These are phyloP conservation scores for Xylariaceae sp. DNA, from an alignment of 2,329 filamentous ascomycete species.

Conservation along the genomic window DNA sequence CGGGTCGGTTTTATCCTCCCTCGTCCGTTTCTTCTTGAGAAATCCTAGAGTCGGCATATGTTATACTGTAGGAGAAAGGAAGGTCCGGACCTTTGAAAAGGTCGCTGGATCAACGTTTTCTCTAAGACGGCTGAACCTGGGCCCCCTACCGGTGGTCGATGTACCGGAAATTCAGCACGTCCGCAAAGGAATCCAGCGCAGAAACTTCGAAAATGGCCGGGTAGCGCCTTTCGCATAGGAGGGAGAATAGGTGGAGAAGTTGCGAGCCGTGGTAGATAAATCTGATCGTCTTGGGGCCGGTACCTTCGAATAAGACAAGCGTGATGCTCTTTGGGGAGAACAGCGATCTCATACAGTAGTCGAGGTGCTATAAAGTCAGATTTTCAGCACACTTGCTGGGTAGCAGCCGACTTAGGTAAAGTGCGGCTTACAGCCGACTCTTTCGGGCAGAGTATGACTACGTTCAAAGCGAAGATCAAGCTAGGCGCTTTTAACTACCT, in stretches of 20 bases:
- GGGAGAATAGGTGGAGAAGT: background rate
- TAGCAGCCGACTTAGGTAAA: conserved; percentile 9
- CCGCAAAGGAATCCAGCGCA: background rate
- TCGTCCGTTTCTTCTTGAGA: conserved; percentile 98
- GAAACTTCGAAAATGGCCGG: background rate
- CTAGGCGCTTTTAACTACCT: conserved; percentile 20
- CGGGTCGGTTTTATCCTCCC: conserved; percentile 80
- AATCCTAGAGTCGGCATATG: conserved; percentile 94
- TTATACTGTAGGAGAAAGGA: conserved; percentile 42
- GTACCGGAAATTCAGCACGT: conserved; percentile 12
- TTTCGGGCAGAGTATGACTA: conserved; percentile 17
- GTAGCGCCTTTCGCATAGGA: conserved; percentile 11
- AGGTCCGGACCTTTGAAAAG: conserved; percentile 32
- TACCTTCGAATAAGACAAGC: conserved; percentile 17
- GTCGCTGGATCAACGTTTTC: conserved; percentile 19
- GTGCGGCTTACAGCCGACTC: conserved; percentile 17
- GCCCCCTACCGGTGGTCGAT: conserved; percentile 20
- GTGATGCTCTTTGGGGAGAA: conserved; percentile 14
- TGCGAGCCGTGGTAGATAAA: conserved; percentile 13
- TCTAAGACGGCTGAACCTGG: conserved; percentile 3
- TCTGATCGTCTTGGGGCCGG: conserved; percentile 3
- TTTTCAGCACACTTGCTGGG: conserved; percentile 5
- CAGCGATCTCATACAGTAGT: conserved; percentile 11
- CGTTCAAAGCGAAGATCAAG: conserved; percentile 19
- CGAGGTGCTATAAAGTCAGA: conserved; percentile 4